phyloP scores from a whole-genome alignment of 23 red algal species.

The Gracilaria gracilis region DNA sequence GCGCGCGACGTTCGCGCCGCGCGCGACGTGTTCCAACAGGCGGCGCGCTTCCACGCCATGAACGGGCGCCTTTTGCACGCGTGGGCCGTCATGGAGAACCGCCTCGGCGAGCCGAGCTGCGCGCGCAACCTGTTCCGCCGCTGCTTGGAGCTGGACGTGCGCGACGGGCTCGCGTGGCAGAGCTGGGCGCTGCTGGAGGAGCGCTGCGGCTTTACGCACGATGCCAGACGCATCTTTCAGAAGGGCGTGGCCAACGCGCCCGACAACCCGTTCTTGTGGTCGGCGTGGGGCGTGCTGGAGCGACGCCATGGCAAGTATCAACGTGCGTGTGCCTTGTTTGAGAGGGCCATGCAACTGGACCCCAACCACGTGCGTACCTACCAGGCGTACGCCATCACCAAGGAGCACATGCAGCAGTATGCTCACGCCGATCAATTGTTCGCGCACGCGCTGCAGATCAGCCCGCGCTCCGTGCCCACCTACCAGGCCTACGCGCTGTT shows the following conservation, averaged over 20 bases:
- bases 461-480: constrained; percentile 82
- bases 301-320: constrained; percentile 9
- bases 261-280: constrained; percentile 56
- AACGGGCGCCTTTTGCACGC: constrained; percentile 77
- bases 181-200: constrained; percentile 79
- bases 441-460: constrained; percentile 66
- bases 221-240: constrained; percentile 45
- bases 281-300: constrained; percentile 74
- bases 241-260: constrained; percentile 34
- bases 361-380: constrained; percentile 64
- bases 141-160: constrained; percentile 21
- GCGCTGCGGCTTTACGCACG: constrained; percentile 45
- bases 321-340: constrained; percentile 52
- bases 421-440: constrained; percentile 59
- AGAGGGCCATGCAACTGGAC: constrained; percentile 65
- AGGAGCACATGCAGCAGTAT: constrained; percentile 32
- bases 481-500: constrained; percentile 80
- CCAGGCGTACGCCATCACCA: constrained; percentile 82
- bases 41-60: constrained; percentile 2
- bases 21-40: constrained; percentile 27
- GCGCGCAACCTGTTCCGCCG: constrained; percentile 70
- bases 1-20: constrained; percentile 62
- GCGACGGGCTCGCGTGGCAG: constrained; percentile 78
- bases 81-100: constrained; percentile 83
- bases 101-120: background rate